These are phyloP conservation scores for Cucumis cinereus DNA, from an alignment of 306 rosid species.

Conservation along the genomic window DNA sequence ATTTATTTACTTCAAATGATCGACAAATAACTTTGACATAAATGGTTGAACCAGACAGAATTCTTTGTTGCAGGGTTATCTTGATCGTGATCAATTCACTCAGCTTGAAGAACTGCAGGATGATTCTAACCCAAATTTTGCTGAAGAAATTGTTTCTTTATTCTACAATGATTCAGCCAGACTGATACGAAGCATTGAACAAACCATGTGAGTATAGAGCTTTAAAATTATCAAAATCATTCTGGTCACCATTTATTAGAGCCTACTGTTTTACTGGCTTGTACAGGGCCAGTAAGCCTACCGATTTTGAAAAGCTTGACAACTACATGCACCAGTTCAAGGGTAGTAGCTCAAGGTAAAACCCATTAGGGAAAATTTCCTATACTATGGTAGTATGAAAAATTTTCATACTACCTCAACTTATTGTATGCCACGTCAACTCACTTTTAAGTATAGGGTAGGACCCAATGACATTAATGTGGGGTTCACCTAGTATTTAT, in stretches of 20 bases:
- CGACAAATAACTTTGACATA: neutral
- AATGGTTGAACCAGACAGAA: neutral
- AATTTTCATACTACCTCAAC: too few relatives aligned
- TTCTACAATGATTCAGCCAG: constrained; percentile 54
- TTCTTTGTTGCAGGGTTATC: constrained; percentile 37
- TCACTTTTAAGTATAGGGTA: too few relatives aligned
- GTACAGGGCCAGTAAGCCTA: constrained; percentile 30
- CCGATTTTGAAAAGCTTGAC: constrained; percentile 41
- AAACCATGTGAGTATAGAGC: constrained; percentile 34
- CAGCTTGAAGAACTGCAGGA: constrained; percentile 77
- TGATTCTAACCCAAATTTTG: constrained; percentile 61
- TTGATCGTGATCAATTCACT: constrained; percentile 60
- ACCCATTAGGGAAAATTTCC: too few relatives aligned
- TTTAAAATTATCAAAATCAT: neutral
- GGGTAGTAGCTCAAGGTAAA: constrained; percentile 73
- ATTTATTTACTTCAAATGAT: neutral
- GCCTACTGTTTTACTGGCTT: neutral
- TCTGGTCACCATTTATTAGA: neutral
- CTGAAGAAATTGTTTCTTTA: constrained; percentile 59
- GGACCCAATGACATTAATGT: too few relatives aligned
- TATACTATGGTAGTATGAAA: too few relatives aligned
- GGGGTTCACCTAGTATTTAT: too few relatives aligned
- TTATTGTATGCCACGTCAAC: too few relatives aligned
- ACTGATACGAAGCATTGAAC: constrained; percentile 46
- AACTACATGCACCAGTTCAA: constrained; percentile 65